phyloP scores from a whole-genome alignment of 768 basidiomycete species.

The Rhodotorula taiwanensis region DNA sequence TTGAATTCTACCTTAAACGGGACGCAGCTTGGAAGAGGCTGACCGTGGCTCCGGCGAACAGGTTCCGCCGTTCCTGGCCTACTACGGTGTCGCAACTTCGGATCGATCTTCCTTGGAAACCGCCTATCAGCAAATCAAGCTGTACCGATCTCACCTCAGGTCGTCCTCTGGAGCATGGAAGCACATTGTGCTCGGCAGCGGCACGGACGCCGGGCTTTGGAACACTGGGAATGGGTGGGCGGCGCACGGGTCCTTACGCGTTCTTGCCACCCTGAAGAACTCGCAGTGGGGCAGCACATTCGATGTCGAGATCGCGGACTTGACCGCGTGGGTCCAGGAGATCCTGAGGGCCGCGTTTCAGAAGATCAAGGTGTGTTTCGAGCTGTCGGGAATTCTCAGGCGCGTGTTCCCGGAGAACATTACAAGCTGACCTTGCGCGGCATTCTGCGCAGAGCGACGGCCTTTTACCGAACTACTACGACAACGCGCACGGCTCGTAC shows the following conservation, averaged over 20 bases:
- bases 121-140: conserved; percentile 63
- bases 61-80: conserved; percentile 43
- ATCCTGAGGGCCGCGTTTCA: conserved; percentile 36
- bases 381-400: too few relatives aligned
- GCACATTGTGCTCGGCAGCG: conserved; percentile 63
- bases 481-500: conserved; percentile 49
- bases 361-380: conserved; percentile 30
- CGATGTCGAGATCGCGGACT: conserved; percentile 39
- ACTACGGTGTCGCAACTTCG: conserved; percentile 58
- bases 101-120: conserved; percentile 58
- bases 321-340: conserved; percentile 41
- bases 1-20: conserved; percentile 51
- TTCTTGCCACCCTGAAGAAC: conserved; percentile 63
- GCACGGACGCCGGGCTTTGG: conserved; percentile 60
- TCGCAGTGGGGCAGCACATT: conserved; percentile 50
- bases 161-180: conserved; percentile 58
- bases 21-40: too few relatives aligned
- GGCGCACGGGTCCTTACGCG: conserved; percentile 64
- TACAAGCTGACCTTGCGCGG: too few relatives aligned
- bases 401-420: not conserved
- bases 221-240: conserved; percentile 30
- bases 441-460: conserved; percentile 20
- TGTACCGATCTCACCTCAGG: conserved; percentile 63
- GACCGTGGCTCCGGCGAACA: not conserved
- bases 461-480: conserved; percentile 63